Base-by-base conservation (phyloP, 169 alveolate species). In the Plasmodium relictum region DNA sequence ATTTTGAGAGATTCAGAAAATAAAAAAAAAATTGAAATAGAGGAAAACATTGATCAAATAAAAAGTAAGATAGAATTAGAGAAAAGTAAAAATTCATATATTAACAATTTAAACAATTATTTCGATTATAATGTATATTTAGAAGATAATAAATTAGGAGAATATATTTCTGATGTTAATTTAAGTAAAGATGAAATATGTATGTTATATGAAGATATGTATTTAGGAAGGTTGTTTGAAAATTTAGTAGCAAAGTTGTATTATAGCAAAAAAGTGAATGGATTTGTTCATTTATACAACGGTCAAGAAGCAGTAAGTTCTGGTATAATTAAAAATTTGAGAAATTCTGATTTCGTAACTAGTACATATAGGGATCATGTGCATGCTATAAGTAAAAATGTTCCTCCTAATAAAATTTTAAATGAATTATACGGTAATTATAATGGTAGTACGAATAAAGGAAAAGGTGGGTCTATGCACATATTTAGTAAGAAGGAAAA, bases 391-490 rank as follows among this genome's bases (percentile, higher is more conserved):
- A 88, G 96, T 41, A 94, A 97, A 85, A 97, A 96, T 41, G 97
- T 95, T 22, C 94, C 97, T 16, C 94, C 97, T 52, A 92, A 89
- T 31, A 74, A 95, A 73, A 93, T 96, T 52, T 87, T 96, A 54
- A 97, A 97, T 41, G 98, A 96, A 74, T 92, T 96, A 90, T 94
- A 94, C 93, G 97, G 97, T 26, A 96, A 94, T 74, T 63, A 68
- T 31, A 93, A 97, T 12, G 98, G 98, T 26, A 91, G 97, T 73
- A 92, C 97, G 7, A 83, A 69, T 26, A 80, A 80, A 45, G 98
- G 98, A 1, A 93, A 95, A 52, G 98, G 98, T 16, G 98, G 98
- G 8, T 95, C 98, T n/a, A 96, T 96, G 98, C 98, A 96, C 71
- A 96, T 95, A 72, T 96, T 94, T 88, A 91, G 94, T 39, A 94